Evolutionary conservation across 176 grass and related monocot genomes (phyloP).

Genomic region (Cenchrus americanus): DNA sequence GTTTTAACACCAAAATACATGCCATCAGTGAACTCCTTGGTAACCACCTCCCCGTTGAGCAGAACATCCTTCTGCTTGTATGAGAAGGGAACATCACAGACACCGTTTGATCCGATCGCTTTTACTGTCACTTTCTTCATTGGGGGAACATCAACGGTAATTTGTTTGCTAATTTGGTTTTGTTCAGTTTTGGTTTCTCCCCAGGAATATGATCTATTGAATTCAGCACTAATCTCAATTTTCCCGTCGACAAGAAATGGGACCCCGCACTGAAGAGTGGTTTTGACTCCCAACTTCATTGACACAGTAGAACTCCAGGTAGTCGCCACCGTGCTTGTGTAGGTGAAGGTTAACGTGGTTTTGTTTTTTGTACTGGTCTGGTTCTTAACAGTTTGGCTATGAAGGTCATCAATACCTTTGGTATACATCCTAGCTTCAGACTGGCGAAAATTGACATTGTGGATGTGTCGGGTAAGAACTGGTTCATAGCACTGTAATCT

Average conservation of each 20-base stretch:
- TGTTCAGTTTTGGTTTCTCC: not conserved
- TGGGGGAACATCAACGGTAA: not conserved
- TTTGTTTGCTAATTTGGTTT: not conserved
- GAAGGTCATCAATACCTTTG: not conserved
- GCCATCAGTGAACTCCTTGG: conserved; percentile 13
- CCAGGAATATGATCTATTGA: conserved; percentile 8
- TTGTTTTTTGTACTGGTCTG: not conserved
- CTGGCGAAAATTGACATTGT: conserved; percentile 17
- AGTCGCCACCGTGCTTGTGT: not conserved
- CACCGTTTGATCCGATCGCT: not conserved
- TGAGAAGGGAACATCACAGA: conserved; percentile 24
- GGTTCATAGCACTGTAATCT: not conserved
- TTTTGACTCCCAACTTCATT: not conserved
- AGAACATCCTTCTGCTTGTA: conserved; percentile 26
- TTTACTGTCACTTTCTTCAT: conserved; percentile 5
- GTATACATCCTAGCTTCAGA: not conserved
- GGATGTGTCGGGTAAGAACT: not conserved
- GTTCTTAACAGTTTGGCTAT: not conserved
- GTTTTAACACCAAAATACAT: not conserved
- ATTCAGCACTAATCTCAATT: not conserved
- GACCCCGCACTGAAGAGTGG: not conserved
- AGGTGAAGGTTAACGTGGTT: not conserved
- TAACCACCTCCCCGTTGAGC: not conserved
- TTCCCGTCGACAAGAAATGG: not conserved
- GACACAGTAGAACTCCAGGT: not conserved